Conservation (phyloP, 2,329 filamentous ascomycete genomes). For the Aspergillus pseudoglaucus region DNA sequence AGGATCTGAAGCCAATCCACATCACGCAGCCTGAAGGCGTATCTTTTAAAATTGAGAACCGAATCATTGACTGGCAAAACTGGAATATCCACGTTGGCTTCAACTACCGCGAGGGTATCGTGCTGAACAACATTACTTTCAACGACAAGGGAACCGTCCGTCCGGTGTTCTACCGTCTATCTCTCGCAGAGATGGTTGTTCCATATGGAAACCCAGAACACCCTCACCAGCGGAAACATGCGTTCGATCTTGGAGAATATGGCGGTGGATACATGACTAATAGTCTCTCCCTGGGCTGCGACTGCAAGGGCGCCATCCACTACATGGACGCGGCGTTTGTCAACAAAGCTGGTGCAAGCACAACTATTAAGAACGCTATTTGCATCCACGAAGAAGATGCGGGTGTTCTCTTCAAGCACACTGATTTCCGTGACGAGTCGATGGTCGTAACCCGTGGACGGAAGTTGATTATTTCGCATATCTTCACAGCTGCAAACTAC, state of each 20-base stretch:
- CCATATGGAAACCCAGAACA: conserved; percentile 42
- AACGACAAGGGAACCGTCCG: conserved; percentile 74
- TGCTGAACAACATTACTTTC: conserved; percentile 83
- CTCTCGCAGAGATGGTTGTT: conserved; percentile 73
- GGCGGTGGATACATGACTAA: conserved; percentile 46
- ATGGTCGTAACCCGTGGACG: conserved; percentile 78
- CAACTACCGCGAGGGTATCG: conserved; percentile 88
- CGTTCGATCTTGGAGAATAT: conserved; percentile 44
- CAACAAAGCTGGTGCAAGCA: conserved; percentile 65
- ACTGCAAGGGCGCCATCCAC: conserved; percentile 62
- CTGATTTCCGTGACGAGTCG: conserved; percentile 85
- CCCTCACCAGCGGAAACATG: conserved; percentile 44
- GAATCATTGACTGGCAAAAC: conserved; percentile 80
- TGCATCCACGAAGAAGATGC: conserved; percentile 93
- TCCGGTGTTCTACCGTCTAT: conserved; percentile 81
- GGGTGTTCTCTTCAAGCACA: conserved; percentile 90
- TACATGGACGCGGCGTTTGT: conserved; percentile 87
- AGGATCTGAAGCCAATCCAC: conserved; percentile 75
- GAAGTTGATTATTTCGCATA: conserved; percentile 80
- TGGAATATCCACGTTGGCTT: conserved; percentile 92
- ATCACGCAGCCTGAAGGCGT: conserved; percentile 86
- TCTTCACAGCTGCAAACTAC: conserved; percentile 95
- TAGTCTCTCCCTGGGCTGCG: conserved; percentile 40
- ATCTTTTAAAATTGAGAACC: conserved; percentile 70
- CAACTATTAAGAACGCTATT: conserved; percentile 85